A percentile compares a stretch with the other conserved stretches of the same genome.
phyloP scores from a whole-genome alignment of 2,329 filamentous ascomycete genomes.

The Thielaviopsis punctulata region DNA sequence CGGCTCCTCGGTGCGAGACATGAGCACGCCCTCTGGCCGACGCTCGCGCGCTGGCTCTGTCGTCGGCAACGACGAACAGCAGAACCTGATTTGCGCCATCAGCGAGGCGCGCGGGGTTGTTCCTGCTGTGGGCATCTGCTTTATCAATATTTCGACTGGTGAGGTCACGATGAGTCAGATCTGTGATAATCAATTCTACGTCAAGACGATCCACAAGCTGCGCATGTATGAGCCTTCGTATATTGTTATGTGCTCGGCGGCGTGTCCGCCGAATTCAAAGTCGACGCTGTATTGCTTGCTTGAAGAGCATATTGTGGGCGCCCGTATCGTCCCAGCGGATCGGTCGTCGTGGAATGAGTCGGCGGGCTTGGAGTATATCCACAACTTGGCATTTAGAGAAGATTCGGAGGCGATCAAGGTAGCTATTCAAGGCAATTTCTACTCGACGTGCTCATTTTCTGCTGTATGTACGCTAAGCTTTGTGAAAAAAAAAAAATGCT shows the following conservation, averaged over 20 bases:
- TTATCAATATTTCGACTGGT: slow-evolving; percentile 71
- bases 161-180: slow-evolving; percentile 81
- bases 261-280: slow-evolving; percentile 44
- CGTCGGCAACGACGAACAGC: slow-evolving; percentile 31
- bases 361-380: slow-evolving; percentile 59
- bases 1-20: slow-evolving; percentile 13
- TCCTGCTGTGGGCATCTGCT: slow-evolving; percentile 69
- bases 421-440: slow-evolving; percentile 67
- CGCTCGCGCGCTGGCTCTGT: slow-evolving; percentile 25
- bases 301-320: slow-evolving; percentile 49
- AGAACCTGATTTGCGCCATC: slow-evolving; percentile 74
- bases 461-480: slow-evolving; percentile 57
- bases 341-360: slow-evolving; percentile 72
- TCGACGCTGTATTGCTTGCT: slow-evolving; percentile 62
- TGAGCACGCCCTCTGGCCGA: slow-evolving; percentile 27
- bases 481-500: no score
- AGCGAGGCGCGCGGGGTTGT: slow-evolving; percentile 77
- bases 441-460: slow-evolving; percentile 68
- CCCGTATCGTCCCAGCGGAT: slow-evolving; percentile 41
- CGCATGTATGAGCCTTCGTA: slow-evolving; percentile 62
- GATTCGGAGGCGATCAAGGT: slow-evolving; percentile 71
- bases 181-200: slow-evolving; percentile 82
- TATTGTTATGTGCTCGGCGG: slow-evolving; percentile 60
- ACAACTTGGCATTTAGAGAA: slow-evolving; percentile 60
- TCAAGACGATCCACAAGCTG: slow-evolving; percentile 74